These are phyloP conservation scores for Monilinia fructigena DNA, from an alignment of 2,329 filamentous ascomycete species.

Conservation along the genomic window DNA sequence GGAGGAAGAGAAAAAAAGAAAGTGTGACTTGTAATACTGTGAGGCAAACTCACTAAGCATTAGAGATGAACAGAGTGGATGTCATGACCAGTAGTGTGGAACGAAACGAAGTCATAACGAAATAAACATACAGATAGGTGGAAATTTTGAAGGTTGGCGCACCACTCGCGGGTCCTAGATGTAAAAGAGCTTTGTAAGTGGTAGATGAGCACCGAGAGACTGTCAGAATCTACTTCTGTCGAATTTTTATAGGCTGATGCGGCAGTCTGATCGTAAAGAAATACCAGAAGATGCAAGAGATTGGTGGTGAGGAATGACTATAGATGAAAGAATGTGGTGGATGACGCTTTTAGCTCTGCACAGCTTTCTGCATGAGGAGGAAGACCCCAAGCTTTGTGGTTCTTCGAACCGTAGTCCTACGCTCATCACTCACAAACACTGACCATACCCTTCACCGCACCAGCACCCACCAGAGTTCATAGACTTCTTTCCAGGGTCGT, in stretches of 20 bases:
- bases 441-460: conserved; percentile 29
- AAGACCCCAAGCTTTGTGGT: conserved; percentile 24
- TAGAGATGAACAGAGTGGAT: conserved; percentile 31
- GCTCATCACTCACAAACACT: conserved; percentile 36
- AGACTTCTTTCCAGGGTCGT: conserved; percentile 28
- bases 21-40: conserved; percentile 24
- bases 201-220: conserved; percentile 24
- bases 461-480: conserved; percentile 29
- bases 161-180: conserved; percentile 33
- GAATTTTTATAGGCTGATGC: conserved; percentile 19
- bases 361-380: conserved; percentile 28
- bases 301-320: conserved; percentile 27
- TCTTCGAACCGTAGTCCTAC: conserved; percentile 32
- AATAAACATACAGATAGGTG: conserved; percentile 30
- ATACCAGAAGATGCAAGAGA: conserved; percentile 11
- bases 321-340: conserved; percentile 28
- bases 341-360: conserved; percentile 35
- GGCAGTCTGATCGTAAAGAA: conserved; percentile 17
- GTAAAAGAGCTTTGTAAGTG: conserved; percentile 30
- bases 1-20: conserved; percentile 23
- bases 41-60: conserved; percentile 25
- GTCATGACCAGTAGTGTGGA: conserved; percentile 30
- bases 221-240: conserved; percentile 11
- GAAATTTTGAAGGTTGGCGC: conserved; percentile 30
- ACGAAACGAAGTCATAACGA: conserved; percentile 26